These are phyloP conservation scores for Sphaerobolus stellatus DNA, from an alignment of 1,284 basidiomycete genomes.

Conservation along the genomic window DNA sequence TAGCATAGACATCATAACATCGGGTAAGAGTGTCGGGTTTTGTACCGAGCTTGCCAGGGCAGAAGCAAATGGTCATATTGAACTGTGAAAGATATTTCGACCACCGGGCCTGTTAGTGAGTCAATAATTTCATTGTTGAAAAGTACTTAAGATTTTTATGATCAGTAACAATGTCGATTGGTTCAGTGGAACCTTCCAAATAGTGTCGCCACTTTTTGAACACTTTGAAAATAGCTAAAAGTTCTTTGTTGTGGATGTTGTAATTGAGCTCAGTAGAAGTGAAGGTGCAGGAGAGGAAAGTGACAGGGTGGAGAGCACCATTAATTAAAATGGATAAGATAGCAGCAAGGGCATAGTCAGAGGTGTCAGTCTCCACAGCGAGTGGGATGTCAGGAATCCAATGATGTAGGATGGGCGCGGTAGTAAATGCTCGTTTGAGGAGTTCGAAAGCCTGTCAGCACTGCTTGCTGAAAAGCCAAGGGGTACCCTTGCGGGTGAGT, in stretches of 20 bases:
- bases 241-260: background rate
- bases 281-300: background rate
- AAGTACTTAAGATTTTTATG: conserved; percentile 21
- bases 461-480: conserved; percentile 29
- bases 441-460: conserved; percentile 25
- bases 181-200: background rate
- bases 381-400: conserved; percentile 31
- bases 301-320: background rate
- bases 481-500: conserved; percentile 30
- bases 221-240: background rate
- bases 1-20: background rate
- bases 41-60: background rate
- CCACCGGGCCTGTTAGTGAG: conserved; percentile 27
- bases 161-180: conserved; percentile 5
- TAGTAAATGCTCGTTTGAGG: conserved; percentile 34
- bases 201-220: background rate
- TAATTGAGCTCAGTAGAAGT: background rate
- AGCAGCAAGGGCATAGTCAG: conserved; percentile 32
- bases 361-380: conserved; percentile 35
- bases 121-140: conserved; percentile 10
- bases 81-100: conserved; percentile 20
- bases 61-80: conserved; percentile 19
- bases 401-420: conserved; percentile 35
- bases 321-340: conserved; percentile 25
- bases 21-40: background rate